Percentiles rank a stretch among this genome's conserved stretches.
Evolutionary conservation across 2,329 filamentous ascomycete species (phyloP).

Genomic region (Paecilomyces variotii): DNA sequence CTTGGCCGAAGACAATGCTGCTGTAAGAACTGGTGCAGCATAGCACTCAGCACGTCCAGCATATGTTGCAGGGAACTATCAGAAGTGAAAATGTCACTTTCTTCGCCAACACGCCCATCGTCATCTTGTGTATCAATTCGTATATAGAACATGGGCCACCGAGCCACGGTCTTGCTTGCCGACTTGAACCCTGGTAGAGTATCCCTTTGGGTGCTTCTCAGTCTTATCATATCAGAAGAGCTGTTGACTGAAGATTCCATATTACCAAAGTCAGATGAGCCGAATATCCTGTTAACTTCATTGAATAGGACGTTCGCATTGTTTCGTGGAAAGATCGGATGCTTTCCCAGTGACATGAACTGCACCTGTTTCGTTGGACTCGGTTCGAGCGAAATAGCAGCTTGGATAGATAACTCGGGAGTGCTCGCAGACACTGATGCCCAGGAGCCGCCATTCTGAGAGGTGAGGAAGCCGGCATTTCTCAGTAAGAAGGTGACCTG

Average conservation of each 20-base stretch:
- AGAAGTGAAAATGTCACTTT: constrained; percentile 22
- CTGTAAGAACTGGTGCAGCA: constrained; percentile 67
- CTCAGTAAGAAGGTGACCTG: constrained; percentile 48
- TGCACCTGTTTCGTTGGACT: constrained; percentile 65
- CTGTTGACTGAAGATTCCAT: constrained; percentile 38
- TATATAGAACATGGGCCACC: constrained; percentile 87
- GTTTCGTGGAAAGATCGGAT: constrained; percentile 51
- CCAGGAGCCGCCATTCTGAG: constrained; percentile 53
- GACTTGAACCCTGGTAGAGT: constrained; percentile 44
- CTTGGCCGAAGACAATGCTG: constrained; percentile 61
- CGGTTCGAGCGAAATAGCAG: constrained; percentile 63
- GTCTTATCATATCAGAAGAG: constrained; percentile 28
- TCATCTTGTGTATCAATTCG: constrained; percentile 48
- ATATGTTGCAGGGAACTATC: constrained; percentile 48
- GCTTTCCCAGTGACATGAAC: constrained; percentile 71
- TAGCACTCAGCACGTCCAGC: constrained; percentile 57
- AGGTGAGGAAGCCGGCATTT: constrained; percentile 58
- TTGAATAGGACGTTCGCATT: constrained; percentile 63
- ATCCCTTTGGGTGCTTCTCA: constrained; percentile 24
- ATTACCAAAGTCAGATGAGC: constrained; percentile 66
- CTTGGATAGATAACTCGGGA: constrained; percentile 54
- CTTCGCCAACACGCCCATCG: constrained; percentile 31
- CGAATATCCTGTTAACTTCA: constrained; percentile 70
- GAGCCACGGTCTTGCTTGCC: constrained; percentile 60
- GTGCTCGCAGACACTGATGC: constrained; percentile 61